Evolutionary conservation across 2,329 filamentous ascomycete genomes (phyloP).

Genomic region (Chaetomiaceae sp.): DNA sequence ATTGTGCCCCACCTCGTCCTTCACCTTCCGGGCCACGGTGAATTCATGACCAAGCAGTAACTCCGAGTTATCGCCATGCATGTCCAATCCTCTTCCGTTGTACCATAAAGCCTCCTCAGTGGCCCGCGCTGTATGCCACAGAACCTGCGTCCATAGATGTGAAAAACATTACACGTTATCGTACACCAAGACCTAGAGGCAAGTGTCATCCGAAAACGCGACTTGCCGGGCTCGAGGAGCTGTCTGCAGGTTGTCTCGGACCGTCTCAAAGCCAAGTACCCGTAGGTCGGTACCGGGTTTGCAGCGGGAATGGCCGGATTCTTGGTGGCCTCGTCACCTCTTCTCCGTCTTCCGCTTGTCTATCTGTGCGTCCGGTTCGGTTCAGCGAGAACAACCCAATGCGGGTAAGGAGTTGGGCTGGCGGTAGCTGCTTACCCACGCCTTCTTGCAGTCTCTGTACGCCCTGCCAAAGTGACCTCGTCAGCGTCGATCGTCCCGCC

Average conservation of each 20-base stretch:
- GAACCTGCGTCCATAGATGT: too few species aligned
- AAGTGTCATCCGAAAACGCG: too few species aligned
- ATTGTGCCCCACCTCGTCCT: too few species aligned
- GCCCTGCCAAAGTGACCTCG: slow-evolving; percentile 49
- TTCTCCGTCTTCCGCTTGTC: slow-evolving; percentile 14
- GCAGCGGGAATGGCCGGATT: not conserved
- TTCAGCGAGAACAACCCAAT: not conserved
- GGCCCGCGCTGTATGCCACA: too few species aligned
- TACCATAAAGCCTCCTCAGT: not conserved
- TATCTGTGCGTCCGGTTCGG: not conserved
- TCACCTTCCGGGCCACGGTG: too few species aligned
- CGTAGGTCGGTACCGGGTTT: too few species aligned
- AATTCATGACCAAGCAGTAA: too few species aligned
- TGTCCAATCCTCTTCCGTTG: not conserved
- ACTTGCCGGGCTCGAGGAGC: too few species aligned
- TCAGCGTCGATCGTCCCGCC: slow-evolving; percentile 4
- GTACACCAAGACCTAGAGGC: too few species aligned
- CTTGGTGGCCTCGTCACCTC: not conserved
- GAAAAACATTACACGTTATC: slow-evolving; percentile 1
- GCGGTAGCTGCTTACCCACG: slow-evolving; percentile 62
- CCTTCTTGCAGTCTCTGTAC: slow-evolving; percentile 90
- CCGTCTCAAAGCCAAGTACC: too few species aligned
- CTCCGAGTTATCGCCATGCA: too few species aligned
- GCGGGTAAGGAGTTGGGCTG: too few species aligned
- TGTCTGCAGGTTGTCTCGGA: not conserved